These are phyloP conservation scores for Tripidium arundinaceum DNA, from an alignment of 202 grass and related monocot genomes.

Conservation along the genomic window DNA sequence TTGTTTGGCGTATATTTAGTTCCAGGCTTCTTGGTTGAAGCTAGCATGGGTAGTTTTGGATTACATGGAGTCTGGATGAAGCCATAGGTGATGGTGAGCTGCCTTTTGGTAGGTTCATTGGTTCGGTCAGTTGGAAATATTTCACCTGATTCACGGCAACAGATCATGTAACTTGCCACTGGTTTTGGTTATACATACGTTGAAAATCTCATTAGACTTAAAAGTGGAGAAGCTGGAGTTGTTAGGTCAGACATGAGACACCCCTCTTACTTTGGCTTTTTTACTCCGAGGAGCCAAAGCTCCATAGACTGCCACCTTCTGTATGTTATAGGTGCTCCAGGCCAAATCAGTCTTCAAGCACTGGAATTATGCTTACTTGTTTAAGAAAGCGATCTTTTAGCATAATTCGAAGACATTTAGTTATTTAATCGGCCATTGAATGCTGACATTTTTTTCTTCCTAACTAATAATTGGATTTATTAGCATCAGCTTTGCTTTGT, in stretches of 20 bases:
- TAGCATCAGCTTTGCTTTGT: neutral
- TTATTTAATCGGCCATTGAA: neutral
- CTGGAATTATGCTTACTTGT: constrained; percentile 1
- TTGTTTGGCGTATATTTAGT: neutral
- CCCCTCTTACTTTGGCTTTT: neutral
- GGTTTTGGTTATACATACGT: neutral
- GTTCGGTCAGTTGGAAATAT: neutral
- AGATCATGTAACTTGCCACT: neutral
- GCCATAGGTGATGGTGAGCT: neutral
- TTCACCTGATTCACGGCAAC: neutral
- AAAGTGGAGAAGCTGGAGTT: neutral
- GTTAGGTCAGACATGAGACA: neutral
- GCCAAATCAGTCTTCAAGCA: neutral
- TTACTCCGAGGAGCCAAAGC: neutral
- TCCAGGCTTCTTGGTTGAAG: neutral
- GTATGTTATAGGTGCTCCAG: neutral
- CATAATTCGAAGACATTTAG: neutral
- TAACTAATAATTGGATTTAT: neutral
- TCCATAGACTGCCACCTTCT: neutral
- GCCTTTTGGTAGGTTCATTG: neutral
- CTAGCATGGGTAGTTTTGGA: neutral
- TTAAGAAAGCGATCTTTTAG: neutral
- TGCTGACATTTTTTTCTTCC: neutral
- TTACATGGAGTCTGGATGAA: neutral
- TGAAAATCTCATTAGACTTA: neutral